Evolutionary conservation across 441 rosid species (phyloP).

Genomic region (Populus trichocarpa): DNA sequence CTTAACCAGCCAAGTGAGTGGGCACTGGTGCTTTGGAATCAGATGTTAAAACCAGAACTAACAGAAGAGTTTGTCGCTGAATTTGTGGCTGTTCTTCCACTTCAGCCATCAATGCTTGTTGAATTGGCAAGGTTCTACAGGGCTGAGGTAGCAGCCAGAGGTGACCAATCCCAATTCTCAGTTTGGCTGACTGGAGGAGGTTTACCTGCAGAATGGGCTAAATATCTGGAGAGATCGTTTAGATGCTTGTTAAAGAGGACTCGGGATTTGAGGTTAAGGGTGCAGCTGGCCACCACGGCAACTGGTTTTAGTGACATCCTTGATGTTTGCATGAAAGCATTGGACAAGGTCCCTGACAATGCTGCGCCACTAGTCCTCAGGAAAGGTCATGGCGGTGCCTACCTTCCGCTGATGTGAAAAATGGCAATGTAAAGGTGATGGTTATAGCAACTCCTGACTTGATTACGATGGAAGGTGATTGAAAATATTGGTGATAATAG

Average conservation of each 20-base stretch:
- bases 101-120: constrained; percentile 83
- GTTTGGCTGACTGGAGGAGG: constrained; percentile 98
- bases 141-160: constrained; percentile 89
- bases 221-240: constrained; percentile 83
- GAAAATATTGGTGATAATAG: background rate
- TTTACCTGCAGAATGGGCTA: constrained; percentile 96
- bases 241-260: constrained; percentile 90
- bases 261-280: constrained; percentile 65
- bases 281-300: constrained; percentile 77
- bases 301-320: constrained; percentile 80
- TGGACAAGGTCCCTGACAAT: constrained; percentile 80
- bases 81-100: constrained; percentile 91
- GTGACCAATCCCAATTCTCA: constrained; percentile 93
- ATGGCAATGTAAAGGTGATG: background rate
- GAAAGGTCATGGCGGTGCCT: constrained; percentile 97
- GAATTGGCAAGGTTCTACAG: constrained; percentile 88
- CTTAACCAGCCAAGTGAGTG: constrained; percentile 97
- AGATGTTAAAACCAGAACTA: constrained; percentile 90
- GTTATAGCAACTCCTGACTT: background rate
- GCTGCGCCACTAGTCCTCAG: constrained; percentile 78
- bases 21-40: constrained; percentile 95
- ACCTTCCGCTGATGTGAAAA: constrained; percentile 87
- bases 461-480: background rate
- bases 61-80: constrained; percentile 93
- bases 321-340: constrained; percentile 50